Conservation (phyloP, 768 basidiomycete genomes). For the Cyclocybe aegerita region DNA sequence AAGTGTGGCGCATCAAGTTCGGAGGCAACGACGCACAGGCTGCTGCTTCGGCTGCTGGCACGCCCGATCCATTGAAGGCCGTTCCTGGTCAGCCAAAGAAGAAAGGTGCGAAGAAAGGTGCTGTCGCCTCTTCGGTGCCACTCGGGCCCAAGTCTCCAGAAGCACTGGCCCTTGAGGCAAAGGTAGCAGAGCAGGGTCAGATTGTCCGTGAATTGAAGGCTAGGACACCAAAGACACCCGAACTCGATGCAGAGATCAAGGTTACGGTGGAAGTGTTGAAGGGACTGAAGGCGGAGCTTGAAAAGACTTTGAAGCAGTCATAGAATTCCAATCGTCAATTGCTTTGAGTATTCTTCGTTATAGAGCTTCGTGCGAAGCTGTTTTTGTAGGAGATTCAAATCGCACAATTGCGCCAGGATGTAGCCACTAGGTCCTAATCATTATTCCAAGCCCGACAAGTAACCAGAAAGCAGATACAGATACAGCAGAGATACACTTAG, state of each 20-base stretch:
- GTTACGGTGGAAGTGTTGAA: slow-evolving; percentile 65
- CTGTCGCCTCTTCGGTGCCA: slow-evolving; percentile 35
- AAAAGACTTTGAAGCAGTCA: slow-evolving; percentile 17
- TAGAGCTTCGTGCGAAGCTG: too few species aligned
- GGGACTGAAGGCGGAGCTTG: slow-evolving; percentile 60
- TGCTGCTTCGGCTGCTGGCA: slow-evolving; percentile 27
- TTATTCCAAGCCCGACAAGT: neutral
- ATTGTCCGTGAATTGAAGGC: slow-evolving; percentile 72
- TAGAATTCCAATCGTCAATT: neutral
- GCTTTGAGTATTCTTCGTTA: neutral
- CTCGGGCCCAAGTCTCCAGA: slow-evolving; percentile 71
- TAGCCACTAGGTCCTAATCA: neutral
- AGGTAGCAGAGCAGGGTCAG: slow-evolving; percentile 75
- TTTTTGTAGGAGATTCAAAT: too few species aligned
- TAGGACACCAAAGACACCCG: slow-evolving; percentile 54
- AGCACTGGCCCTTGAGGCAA: slow-evolving; percentile 68
- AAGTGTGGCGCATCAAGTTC: slow-evolving; percentile 78
- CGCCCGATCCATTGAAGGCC: slow-evolving; percentile 40
- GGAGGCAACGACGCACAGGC: slow-evolving; percentile 52
- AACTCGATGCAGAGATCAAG: slow-evolving; percentile 61
- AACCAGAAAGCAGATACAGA: too few species aligned
- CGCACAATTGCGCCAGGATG: too few species aligned
- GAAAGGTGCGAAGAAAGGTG: slow-evolving; percentile 53
- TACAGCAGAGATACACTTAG: too few species aligned
- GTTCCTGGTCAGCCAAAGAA: slow-evolving; percentile 52